A percentile compares a stretch with the other conserved stretches of the same genome.
These are phyloP conservation scores for Centaurea solstitialis DNA, from an alignment of 129 eudicot species.

Conservation along the genomic window DNA sequence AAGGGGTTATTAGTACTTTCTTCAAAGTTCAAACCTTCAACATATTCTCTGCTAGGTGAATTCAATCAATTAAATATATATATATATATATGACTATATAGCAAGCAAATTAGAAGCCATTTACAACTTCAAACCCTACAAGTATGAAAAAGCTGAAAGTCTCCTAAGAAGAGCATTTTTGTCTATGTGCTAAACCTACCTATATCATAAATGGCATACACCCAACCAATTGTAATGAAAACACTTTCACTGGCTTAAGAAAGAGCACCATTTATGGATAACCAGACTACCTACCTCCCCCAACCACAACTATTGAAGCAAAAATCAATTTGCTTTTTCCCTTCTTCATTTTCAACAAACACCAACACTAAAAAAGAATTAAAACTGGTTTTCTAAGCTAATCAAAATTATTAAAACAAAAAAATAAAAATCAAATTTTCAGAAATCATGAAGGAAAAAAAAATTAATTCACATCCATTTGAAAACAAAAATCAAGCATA, in stretches of 20 bases:
- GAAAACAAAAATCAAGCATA: neutral
- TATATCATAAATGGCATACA: conserved; percentile 8
- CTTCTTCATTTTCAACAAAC: conserved; percentile 2
- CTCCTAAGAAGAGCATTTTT: neutral
- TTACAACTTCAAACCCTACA: neutral
- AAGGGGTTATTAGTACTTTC: neutral
- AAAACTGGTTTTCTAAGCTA: neutral
- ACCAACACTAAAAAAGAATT: neutral
- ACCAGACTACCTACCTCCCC: conserved; percentile 29
- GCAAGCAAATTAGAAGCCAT: conserved; percentile 3
- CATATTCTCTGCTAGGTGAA: neutral
- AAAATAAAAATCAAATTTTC: neutral
- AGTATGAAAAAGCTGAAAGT: neutral
- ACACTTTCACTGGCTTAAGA: neutral
- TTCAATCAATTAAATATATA: neutral
- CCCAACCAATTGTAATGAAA: neutral
- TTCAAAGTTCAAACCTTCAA: neutral
- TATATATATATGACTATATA: neutral
- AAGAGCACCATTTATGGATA: conserved; percentile 7
- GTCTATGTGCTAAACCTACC: conserved; percentile 27
- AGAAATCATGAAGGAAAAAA: neutral
- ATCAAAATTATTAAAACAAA: conserved; percentile 9
- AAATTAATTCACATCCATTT: neutral
- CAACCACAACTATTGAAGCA: neutral
- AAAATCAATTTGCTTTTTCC: neutral